Evolutionary conservation across 495 filamentous ascomycete genomes (phyloP).

Genomic region (Penicillium nucicola): DNA sequence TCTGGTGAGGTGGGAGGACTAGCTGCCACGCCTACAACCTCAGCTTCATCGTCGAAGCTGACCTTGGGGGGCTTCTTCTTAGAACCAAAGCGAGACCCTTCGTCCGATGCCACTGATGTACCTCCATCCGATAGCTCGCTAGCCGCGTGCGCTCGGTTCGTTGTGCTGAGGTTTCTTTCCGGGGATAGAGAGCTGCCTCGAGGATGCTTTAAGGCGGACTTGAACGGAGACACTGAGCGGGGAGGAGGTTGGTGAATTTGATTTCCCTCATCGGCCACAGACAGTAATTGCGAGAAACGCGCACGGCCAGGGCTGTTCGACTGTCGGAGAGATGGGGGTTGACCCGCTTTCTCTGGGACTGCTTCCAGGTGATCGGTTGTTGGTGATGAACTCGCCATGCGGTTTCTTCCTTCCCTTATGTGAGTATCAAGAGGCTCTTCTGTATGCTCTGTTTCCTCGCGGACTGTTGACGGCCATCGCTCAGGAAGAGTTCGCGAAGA

Average conservation of each 20-base stretch:
- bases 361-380: slow-evolving; percentile 12
- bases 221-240: slow-evolving; percentile 77
- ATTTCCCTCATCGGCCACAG: slow-evolving; percentile 46
- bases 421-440: slow-evolving; percentile 9
- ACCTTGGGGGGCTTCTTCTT: slow-evolving; percentile 74
- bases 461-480: slow-evolving; percentile 60
- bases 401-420: slow-evolving; percentile 1
- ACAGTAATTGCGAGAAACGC: slow-evolving; percentile 64
- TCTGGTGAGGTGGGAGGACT: slow-evolving; percentile 48
- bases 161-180: slow-evolving; percentile 23
- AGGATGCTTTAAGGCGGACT: slow-evolving; percentile 78
- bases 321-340: slow-evolving; percentile 23
- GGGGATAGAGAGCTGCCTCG: slow-evolving; percentile 52
- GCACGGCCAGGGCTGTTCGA: slow-evolving; percentile 64
- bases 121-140: slow-evolving; percentile 59
- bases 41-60: slow-evolving; percentile 78
- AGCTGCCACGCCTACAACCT: slow-evolving; percentile 59
- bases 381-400: slow-evolving; percentile 11
- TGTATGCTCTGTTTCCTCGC: slow-evolving; percentile 58
- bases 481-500: slow-evolving; percentile 24
- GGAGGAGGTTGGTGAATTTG: slow-evolving; percentile 70
- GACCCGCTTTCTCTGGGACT: slow-evolving; percentile 7
- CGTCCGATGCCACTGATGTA: slow-evolving; percentile 58
- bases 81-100: slow-evolving; percentile 41
- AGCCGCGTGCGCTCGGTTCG: slow-evolving; percentile 28